Base-by-base conservation (phyloP, 2,329 filamentous ascomycete genomes). In the Paradendryphiella salina region DNA sequence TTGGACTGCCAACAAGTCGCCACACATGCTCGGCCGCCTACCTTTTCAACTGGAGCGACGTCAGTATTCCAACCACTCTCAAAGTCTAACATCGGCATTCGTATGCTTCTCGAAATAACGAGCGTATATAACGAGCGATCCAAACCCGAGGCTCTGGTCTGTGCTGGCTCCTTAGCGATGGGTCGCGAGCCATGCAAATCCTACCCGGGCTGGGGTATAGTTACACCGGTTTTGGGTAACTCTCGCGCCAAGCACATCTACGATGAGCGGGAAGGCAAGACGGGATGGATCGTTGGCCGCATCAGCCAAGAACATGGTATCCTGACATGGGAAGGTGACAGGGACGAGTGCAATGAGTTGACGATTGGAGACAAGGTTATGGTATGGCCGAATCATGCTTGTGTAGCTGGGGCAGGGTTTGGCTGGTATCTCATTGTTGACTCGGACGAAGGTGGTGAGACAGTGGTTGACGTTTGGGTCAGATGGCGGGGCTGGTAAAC, bases 251-350 rank as follows among this genome's bases (percentile, higher is more conserved):
- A 49, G 18, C 54, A 54, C 6, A 57, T 65, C 5, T 69, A 70
- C 29, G 65, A 71, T 34, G 66, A 66, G 38, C 51, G 54, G 4
- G 60, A 55, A 1, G 56, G 59, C 1, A 63, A 62, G 48, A 76
- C 72, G 14, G 76, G 80, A 1, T 89, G 88, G 86, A 81, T 88
- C 57, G 84, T 93, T 1, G 84, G 82, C 11, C 80, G 83, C 20
- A 82, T 93, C 50, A 87, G 85, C 57, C 89, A 93, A 74, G 89
- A 94, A 73, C 89, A 93, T 73, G 88, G 87, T 0, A 84, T 90
- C 46, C 65, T 93, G 61, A 77, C 75, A 1, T 90, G 86, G 83
- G 73, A 77, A 32, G 79, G 77, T 0, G 46, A 66, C 1, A 58
- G 58, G 21, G 69, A 40, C 8, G 59, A 56, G 46, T 59, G 60